Base-by-base conservation (phyloP, 495 filamentous ascomycete species). In the Acidiella bohemica region DNA sequence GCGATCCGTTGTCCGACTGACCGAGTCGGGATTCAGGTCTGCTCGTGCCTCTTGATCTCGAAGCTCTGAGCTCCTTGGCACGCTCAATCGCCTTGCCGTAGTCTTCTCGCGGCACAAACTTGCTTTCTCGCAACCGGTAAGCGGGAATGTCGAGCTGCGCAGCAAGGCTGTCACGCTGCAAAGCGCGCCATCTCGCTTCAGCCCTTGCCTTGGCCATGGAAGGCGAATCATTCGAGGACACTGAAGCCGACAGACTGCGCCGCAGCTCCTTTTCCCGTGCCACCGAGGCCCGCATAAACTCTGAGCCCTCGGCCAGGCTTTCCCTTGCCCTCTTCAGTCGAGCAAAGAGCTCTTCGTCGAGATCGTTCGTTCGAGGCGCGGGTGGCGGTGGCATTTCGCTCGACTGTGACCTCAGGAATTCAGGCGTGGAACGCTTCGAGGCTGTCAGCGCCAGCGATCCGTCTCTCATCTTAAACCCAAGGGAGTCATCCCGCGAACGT, bases 21-120 rank as follows among this genome's bases (percentile, higher is more conserved):
- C 25, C 34, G 17, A 37, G 25, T 11, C 34, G 34, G 25, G 34
- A 37, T 10, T 25, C 19, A 12, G 36, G 47, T 20, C 42, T 10
- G 27, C 41, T 53, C 4, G 38, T 30, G 7, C 42, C 47, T 3
- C 46, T 13, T 12, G 40, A 49, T 11, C 45, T 10, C 20, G 43
- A 30, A 10, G 44, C 26, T 8, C 39, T 24, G 23, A 43, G 47
- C 45, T 33, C 36, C 16, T 49, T 51, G 10, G 38, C 42, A 0
- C 33, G 47, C 25, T 37, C 28, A 14, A 42, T 40, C 11, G 54
- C 54, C 18, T 49, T 46, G 11, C 55, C 58, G 32, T 64, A 64
- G 11, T 53, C 34, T 30, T 64, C 57, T 5, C 52, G 40, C 12
- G 59, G 54, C 2, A 64, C 54, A 29, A 64, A 63, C 14, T 41